These are phyloP conservation scores for Carex parvula DNA, from an alignment of 176 grass and related monocot genomes.

Conservation along the genomic window DNA sequence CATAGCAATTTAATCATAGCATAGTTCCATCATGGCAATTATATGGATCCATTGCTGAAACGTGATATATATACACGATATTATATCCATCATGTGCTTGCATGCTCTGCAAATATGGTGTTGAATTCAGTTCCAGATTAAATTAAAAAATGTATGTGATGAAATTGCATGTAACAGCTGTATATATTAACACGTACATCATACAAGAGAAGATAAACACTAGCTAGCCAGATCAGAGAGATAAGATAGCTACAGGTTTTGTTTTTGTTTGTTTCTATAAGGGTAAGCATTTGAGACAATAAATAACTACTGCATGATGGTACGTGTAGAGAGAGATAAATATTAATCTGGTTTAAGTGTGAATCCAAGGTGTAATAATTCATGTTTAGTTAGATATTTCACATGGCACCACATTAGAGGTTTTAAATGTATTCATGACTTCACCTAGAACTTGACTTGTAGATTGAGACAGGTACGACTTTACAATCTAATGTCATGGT, in stretches of 20 bases:
- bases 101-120: not conserved
- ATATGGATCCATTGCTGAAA: not conserved
- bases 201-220: not conserved
- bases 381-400: not conserved
- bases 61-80: not conserved
- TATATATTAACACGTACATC: not conserved
- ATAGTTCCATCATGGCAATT: slow-evolving; percentile 1
- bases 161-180: not conserved
- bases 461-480: slow-evolving; percentile 22
- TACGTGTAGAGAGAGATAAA: slow-evolving; percentile 1
- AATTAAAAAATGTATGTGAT: not conserved
- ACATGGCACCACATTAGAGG: not conserved
- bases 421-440: slow-evolving; percentile 15
- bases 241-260: not conserved
- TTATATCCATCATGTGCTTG: not conserved
- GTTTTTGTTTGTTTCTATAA: not conserved
- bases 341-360: not conserved
- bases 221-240: not conserved
- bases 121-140: not conserved
- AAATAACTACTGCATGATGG: not conserved
- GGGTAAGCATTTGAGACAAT: not conserved
- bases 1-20: not conserved
- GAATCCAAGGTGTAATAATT: slow-evolving; percentile 20
- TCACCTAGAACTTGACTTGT: slow-evolving; percentile 13
- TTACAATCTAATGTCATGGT: not conserved